Base-by-base conservation (phyloP, 1,284 basidiomycete genomes). In the Tylopilus sp. region DNA sequence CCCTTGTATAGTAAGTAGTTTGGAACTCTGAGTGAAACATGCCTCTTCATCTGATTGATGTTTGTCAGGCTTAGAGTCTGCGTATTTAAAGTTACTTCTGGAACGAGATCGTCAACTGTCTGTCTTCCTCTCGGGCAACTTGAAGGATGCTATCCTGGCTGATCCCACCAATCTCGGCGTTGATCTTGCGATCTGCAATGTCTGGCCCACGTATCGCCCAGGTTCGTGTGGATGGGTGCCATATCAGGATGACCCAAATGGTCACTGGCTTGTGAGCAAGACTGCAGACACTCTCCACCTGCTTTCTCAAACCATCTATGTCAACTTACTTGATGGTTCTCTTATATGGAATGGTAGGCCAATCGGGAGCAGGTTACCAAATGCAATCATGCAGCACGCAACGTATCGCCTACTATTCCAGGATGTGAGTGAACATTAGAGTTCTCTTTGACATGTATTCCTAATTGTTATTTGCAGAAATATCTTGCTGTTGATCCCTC, bases 321-420 rank as follows among this genome's bases (percentile, higher is more conserved):
- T 69, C 4, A 56, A 60, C 29, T 19, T 69, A 8, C 54, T 69
- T 5, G 2, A 58, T 32, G 60, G 67, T 5, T 6, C 1, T 8
- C 19, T 62, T 54, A 41, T 10, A 16, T 16, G 54, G 7, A 72
- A 82, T 57, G 84, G 83, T 2, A 74, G 76, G 56, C 74, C 78
- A 3, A 55, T 84, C 5, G 78, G 79, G 8, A 75, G 15, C 8
- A 44, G 76, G n/a, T 73, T 87, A 26, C 83, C 83, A 0, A 49
- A 32, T 4, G 58, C 63, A 0, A 81, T 84, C n/a, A 44, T 71
- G 0, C 10, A 33, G 0, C 76, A 81, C 70, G 33, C 73, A 1
- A 33, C 12, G 15, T 44, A 44, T 44, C 18, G 15, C 41, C 67
- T 73, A 1, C 66, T 85, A 22, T 78, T 80, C n/a, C 57, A 66